Base-by-base conservation (phyloP, 345 rosid species). In the Draba incana region DNA sequence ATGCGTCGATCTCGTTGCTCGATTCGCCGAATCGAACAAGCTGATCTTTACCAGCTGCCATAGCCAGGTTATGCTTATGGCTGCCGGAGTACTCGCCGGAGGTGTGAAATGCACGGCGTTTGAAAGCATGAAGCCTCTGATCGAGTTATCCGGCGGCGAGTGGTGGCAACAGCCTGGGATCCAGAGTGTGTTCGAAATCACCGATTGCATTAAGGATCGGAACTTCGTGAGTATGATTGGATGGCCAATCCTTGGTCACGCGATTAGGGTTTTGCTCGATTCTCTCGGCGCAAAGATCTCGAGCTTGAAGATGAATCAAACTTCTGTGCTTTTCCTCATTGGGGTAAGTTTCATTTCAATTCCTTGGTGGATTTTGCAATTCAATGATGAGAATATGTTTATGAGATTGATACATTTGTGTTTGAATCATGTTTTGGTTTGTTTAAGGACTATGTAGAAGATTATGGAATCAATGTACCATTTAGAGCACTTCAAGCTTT, bases 381-480 rank as follows among this genome's bases (percentile, higher is more conserved):
- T n/a, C n/a, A n/a, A n/a, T n/a, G n/a, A n/a, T n/a, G n/a, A n/a
- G n/a, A n/a, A n/a, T n/a, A n/a, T n/a, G n/a, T n/a, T 1, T 35
- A 35, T 35, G 38, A 35, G 38, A 35, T 35, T 7, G 10, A 35
- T 8, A 35, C 38, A 35, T 66, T 66, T 30, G 8, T 54, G 25
- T 10, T 33, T 33, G 8, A 38, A 39, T 56, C 11, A 37, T 13
- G 25, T 5, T 3, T 15, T 49, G 56, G 10, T 10, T 53, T 6
- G 74, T 70, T 43, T 30, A n/a, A 81, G 86, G 86, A 83, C 56
- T 83, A 71, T 66, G 84, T 79, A 10, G 86, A 83, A 46, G 87
- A 83, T 8, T 81, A 77, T 52, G 87, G 81, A 39, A 62, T 79
- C 49, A 78, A 81, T 53, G 81, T 84, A 46, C 87, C 87, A 2